Evolutionary conservation across 176 grass and related monocot genomes (phyloP).

Genomic region (Hsuehochloa calcarea): DNA sequence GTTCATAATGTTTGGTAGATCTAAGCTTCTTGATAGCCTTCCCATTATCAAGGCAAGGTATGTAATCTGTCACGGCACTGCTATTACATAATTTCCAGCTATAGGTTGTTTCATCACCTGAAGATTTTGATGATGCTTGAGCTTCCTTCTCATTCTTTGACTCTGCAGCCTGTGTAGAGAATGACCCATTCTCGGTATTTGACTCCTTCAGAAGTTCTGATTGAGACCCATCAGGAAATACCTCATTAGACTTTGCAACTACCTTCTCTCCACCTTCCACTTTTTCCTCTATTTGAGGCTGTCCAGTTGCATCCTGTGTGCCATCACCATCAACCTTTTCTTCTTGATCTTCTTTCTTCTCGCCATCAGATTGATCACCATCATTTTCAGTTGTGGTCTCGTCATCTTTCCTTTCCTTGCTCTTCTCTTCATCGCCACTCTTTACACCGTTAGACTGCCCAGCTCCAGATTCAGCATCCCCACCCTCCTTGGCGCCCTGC

Average conservation of each 20-base stretch:
- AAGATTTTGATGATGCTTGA: conserved; percentile 46
- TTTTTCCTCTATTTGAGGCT: conserved; percentile 54
- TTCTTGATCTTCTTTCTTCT: conserved; percentile 52
- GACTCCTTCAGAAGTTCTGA: conserved; percentile 90
- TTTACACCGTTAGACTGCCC: conserved; percentile 26
- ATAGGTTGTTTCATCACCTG: conserved; percentile 42
- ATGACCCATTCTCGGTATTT: conserved; percentile 67
- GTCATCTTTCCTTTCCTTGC: conserved; percentile 20
- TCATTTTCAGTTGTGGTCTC: conserved; percentile 41
- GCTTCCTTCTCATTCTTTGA: conserved; percentile 83
- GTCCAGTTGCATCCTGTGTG: conserved; percentile 27
- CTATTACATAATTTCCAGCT: conserved; percentile 87
- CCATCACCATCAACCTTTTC: conserved; percentile 34
- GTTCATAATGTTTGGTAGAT: conserved; percentile 88
- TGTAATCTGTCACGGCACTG: conserved; percentile 64
- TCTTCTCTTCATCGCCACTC: conserved; percentile 18
- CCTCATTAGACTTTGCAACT: conserved; percentile 40
- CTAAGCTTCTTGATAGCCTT: conserved; percentile 87
- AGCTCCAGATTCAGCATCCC: conserved; percentile 9
- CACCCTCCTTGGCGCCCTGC: conserved; percentile 13
- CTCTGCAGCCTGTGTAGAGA: conserved; percentile 74
- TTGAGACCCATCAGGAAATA: conserved; percentile 71
- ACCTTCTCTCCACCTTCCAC: conserved; percentile 62
- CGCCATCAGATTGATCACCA: conserved; percentile 30
- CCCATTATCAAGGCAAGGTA: conserved; percentile 97